A percentile compares a stretch with the other conserved stretches of the same genome.
Conservation (phyloP, 2,329 filamentous ascomycete species). For the Dothiorella sarmentorum region DNA sequence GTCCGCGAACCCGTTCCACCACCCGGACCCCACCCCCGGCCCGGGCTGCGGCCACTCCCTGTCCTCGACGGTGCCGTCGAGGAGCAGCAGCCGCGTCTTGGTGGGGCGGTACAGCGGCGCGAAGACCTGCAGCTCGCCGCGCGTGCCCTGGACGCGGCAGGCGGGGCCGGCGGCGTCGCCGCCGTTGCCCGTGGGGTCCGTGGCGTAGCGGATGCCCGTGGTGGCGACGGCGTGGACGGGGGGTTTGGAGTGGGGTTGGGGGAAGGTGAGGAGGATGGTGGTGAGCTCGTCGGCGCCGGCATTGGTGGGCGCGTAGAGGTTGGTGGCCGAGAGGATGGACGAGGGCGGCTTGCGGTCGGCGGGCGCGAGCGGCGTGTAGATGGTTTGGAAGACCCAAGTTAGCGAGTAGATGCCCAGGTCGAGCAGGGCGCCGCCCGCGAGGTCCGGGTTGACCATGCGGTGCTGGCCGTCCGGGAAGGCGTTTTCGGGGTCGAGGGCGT, state of each 20-base stretch:
- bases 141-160: slow-evolving; percentile 75
- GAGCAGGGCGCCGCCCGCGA: slow-evolving; percentile 78
- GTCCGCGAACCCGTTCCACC: slow-evolving; percentile 47
- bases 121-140: slow-evolving; percentile 78
- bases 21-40: slow-evolving; percentile 46
- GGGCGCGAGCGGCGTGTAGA: slow-evolving; percentile 72
- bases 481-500: slow-evolving; percentile 59
- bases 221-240: slow-evolving; percentile 70
- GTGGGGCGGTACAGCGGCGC: slow-evolving; percentile 68
- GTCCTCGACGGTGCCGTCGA: slow-evolving; percentile 46
- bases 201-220: slow-evolving; percentile 37
- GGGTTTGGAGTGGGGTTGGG: slow-evolving; percentile 49
- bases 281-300: slow-evolving; percentile 76
- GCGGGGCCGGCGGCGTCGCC: slow-evolving; percentile 58
- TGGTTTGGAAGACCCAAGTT: slow-evolving; percentile 86
- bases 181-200: slow-evolving; percentile 57
- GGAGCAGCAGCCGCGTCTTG: slow-evolving; percentile 60
- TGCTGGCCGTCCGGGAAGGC: slow-evolving; percentile 51
- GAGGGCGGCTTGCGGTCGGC: slow-evolving; percentile 60
- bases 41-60: slow-evolving; percentile 46
- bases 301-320: slow-evolving; percentile 68
- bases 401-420: slow-evolving; percentile 86
- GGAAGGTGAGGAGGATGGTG: slow-evolving; percentile 75
- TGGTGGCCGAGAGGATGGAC: slow-evolving; percentile 62
- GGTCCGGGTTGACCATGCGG: slow-evolving; percentile 78